Conservation (phyloP, 164 flowering plant species). For the Tetracentron sinense region DNA sequence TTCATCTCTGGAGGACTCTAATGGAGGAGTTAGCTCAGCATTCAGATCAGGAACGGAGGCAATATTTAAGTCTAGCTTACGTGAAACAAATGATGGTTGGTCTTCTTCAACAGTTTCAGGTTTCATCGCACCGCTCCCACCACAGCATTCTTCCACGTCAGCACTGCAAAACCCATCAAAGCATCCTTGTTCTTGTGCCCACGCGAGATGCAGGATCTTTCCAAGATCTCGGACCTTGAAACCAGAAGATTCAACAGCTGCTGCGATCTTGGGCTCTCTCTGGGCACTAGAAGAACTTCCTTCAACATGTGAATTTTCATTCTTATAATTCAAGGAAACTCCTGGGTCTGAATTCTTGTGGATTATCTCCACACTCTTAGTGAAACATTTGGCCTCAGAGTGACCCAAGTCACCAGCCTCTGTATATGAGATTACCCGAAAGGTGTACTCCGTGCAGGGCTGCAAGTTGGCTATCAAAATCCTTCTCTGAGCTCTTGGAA, state of each 20-base stretch:
- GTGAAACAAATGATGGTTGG: conserved; percentile 37
- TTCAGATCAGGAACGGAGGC: conserved; percentile 90
- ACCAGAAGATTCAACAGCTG: conserved; percentile 41
- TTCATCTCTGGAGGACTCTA: conserved; percentile 68
- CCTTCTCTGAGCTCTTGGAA: conserved; percentile 68
- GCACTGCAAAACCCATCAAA: conserved; percentile 44
- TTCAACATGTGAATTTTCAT: conserved; percentile 28
- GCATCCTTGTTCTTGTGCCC: conserved; percentile 64
- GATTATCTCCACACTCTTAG: conserved; percentile 81
- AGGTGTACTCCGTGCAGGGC: conserved; percentile 91
- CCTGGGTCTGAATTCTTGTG: conserved; percentile 39
- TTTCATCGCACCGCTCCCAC: conserved; percentile 23
- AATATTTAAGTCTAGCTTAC: conserved; percentile 78
- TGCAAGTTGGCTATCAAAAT: conserved; percentile 68
- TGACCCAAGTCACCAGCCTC: conserved; percentile 87
- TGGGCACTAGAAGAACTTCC: conserved; percentile 39
- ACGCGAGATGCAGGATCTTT: conserved; percentile 57
- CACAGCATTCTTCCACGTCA: conserved; percentile 43
- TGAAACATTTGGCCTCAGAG: conserved; percentile 87
- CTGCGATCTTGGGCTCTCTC: conserved; percentile 23
- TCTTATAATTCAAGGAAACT: conserved; percentile 22
- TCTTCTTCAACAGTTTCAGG: conserved; percentile 38
- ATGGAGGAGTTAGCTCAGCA: conserved; percentile 73
- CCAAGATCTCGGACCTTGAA: conserved; percentile 89
- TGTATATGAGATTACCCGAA: conserved; percentile 71